Evolutionary conservation across 2,329 filamentous ascomycete genomes (phyloP).

Genomic region (Phialocephala sp.): DNA sequence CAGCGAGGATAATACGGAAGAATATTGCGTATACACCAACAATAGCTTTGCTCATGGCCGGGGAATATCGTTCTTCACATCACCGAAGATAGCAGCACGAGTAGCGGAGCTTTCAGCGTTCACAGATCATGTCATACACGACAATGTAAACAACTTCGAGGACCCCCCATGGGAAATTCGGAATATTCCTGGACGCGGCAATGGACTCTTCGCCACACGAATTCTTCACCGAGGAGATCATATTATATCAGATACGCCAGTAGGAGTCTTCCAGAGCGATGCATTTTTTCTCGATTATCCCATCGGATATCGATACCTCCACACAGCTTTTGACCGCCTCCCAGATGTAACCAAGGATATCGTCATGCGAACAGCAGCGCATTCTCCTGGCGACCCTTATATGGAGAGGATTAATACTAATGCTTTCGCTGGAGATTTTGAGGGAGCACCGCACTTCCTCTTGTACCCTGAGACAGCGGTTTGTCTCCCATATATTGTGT

Average conservation of each 20-base stretch:
- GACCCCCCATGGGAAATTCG: constrained; percentile 36
- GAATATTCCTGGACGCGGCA: constrained; percentile 35
- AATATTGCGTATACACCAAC: constrained; percentile 40
- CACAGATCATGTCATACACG: constrained; percentile 21
- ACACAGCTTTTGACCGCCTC: constrained; percentile 36
- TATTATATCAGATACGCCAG: constrained; percentile 35
- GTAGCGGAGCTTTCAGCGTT: constrained; percentile 35
- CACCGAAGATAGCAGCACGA: constrained; percentile 30
- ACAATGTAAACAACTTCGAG: constrained; percentile 32
- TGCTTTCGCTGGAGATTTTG: constrained; percentile 38
- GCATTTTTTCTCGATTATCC: constrained; percentile 35
- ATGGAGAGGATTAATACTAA: constrained; percentile 42
- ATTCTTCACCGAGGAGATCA: constrained; percentile 37
- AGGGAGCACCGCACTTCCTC: constrained; percentile 35
- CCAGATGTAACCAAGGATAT: constrained; percentile 30
- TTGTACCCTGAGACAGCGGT: constrained; percentile 41
- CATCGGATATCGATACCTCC: constrained; percentile 34
- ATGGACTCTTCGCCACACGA: constrained; percentile 38
- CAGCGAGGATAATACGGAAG: constrained; percentile 26
- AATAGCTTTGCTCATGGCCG: constrained; percentile 35
- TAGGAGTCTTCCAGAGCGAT: constrained; percentile 37
- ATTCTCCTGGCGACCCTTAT: constrained; percentile 33
- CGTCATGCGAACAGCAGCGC: constrained; percentile 31
- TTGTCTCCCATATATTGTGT: constrained; percentile 9
- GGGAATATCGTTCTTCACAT: constrained; percentile 40